Base-by-base conservation (phyloP, 2,329 filamentous ascomycete species). In the Didymella pinodella region DNA sequence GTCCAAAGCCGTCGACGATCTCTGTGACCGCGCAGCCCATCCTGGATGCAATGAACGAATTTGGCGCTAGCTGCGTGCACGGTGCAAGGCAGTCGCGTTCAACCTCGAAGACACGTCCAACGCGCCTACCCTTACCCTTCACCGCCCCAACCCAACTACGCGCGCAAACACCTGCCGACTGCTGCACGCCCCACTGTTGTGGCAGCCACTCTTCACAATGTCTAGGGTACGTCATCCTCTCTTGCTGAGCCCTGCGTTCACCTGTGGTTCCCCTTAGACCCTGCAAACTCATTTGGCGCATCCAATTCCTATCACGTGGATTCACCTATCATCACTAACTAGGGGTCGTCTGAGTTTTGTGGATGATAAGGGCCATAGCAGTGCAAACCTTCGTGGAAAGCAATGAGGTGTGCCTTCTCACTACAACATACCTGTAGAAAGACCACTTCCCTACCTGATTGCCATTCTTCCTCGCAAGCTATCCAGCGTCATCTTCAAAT, bases 151-250 rank as follows among this genome's bases (percentile, higher is more conserved):
- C 66, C 70, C 65, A 61, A 49, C 65, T 48, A 62, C 54, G 25
- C 64, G 65, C 50, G 54, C 63, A 61, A 59, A 61, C 62, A 63
- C 51, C 44, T 57, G 48, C 54, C 47, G 45, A 44, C 59, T 48
- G 65, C 57, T 56, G 52, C 49, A 53, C 48, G 48, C 38, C 47
- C 59, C 64, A 54, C 59, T 57, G 49, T 60, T 57, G 58, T 66
- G 61, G 65, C 46, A 65, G 57, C 43, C 47, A 52, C 62, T 62
- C 45, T 50, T 38, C 20, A 64, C 20, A 45, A 75, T 75, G 74
- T 72, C 74, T 68, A 69, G 73, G 63, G 74, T 76, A 75, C 60
- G 74, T 76, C 54, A 52, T 52, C 34, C 40, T 29, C 51, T 32
- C n/a, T 29, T 11, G 28, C 36, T 25, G n/a, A 44, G 26, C 14